These are phyloP conservation scores for Calcarisporium arbuscula DNA, from an alignment of 2,329 filamentous ascomycete species.

Conservation along the genomic window DNA sequence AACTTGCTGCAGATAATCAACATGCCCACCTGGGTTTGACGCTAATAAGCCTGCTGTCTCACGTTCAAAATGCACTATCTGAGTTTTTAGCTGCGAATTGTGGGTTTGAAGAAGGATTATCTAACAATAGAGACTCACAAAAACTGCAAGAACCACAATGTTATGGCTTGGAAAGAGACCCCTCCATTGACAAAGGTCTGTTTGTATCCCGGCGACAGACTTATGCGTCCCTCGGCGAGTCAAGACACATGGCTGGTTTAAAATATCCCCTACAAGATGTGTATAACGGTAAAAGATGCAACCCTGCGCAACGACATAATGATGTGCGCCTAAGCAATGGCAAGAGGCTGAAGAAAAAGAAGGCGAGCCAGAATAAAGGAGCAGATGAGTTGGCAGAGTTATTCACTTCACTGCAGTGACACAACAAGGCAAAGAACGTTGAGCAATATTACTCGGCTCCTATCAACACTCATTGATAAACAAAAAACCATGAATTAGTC, in stretches of 20 bases:
- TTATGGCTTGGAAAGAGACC: too few species aligned
- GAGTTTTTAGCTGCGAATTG: slow-evolving; percentile 22
- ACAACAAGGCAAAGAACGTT: too few species aligned
- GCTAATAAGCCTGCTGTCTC: slow-evolving; percentile 58
- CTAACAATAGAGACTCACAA: too few species aligned
- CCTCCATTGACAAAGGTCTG: slow-evolving; percentile 1
- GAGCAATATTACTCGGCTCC: background rate
- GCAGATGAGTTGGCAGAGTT: slow-evolving; percentile 67
- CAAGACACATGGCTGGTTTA: background rate
- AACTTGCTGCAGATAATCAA: slow-evolving; percentile 64
- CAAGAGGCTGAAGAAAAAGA: slow-evolving; percentile 37
- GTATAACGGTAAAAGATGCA: slow-evolving; percentile 14
- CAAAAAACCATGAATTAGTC: slow-evolving; percentile 13
- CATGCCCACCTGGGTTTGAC: slow-evolving; percentile 66
- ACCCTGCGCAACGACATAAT: slow-evolving; percentile 5
- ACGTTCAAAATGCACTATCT: slow-evolving; percentile 41
- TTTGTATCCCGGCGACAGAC: too few species aligned
- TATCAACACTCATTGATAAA: slow-evolving; percentile 8
- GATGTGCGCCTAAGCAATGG: too few species aligned
- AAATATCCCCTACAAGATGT: background rate
- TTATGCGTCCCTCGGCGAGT: background rate
- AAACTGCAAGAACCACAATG: too few species aligned
- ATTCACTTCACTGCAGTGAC: slow-evolving; percentile 49
- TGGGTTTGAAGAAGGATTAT: too few species aligned
- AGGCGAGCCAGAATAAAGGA: slow-evolving; percentile 51